These are phyloP conservation scores for Bassia scoparia DNA, from an alignment of 148 eudicot species.

Conservation along the genomic window DNA sequence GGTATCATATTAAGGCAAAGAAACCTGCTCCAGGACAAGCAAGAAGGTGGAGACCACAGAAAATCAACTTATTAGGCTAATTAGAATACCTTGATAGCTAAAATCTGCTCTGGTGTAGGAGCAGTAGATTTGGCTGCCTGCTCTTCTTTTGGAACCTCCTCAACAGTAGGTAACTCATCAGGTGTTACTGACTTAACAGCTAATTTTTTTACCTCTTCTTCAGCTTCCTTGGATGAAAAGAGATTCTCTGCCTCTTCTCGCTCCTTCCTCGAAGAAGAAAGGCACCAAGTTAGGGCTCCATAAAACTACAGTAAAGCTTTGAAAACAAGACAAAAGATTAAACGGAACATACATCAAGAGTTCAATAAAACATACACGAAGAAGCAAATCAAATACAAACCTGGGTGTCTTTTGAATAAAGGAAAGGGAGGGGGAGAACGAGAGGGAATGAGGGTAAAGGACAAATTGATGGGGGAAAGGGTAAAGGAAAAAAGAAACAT, in stretches of 20 bases:
- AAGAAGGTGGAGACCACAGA: neutral
- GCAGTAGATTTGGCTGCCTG: constrained; percentile 57
- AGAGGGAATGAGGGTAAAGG: too few species aligned
- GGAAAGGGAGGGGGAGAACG: too few species aligned
- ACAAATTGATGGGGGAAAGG: too few species aligned
- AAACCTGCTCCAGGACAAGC: neutral
- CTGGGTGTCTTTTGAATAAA: too few species aligned
- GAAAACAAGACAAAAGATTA: neutral
- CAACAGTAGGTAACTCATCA: constrained; percentile 41
- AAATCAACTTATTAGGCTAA: neutral
- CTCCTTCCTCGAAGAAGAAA: constrained; percentile 44
- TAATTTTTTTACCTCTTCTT: constrained; percentile 63
- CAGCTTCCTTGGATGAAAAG: constrained; percentile 93
- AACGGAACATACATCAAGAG: neutral
- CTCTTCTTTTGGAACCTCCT: constrained; percentile 67
- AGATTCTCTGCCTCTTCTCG: constrained; percentile 64
- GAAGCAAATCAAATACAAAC: neutral
- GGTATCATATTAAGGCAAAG: neutral
- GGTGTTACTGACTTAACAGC: constrained; percentile 62
- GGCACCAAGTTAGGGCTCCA: neutral
- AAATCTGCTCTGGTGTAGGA: constrained; percentile 95
- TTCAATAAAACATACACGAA: neutral
- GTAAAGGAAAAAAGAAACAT: too few species aligned
- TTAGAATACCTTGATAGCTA: constrained; percentile 81
- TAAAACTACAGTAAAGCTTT: neutral